phyloP scores from a whole-genome alignment of 768 basidiomycete genomes.

The Daedaleopsis nitida region DNA sequence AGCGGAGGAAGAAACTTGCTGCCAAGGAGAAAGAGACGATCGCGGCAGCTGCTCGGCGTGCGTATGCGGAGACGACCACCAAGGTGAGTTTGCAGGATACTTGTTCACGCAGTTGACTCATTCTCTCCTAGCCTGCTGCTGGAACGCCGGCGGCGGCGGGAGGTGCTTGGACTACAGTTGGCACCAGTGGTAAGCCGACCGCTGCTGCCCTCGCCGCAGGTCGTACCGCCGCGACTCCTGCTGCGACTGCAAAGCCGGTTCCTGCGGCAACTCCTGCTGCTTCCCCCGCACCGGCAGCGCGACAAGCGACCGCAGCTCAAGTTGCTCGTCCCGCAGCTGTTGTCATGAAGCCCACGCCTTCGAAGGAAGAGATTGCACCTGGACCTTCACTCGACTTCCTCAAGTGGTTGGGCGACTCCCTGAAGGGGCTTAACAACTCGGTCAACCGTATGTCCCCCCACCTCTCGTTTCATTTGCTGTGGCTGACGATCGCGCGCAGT shows the following conservation, averaged over 20 bases:
- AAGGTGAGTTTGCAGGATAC: constrained; percentile 49
- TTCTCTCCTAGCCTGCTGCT: constrained; percentile 16
- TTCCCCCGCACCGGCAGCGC: constrained; percentile 29
- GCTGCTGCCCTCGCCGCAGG: constrained; percentile 35
- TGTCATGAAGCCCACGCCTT: constrained; percentile 25
- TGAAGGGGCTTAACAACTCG: constrained; percentile 74
- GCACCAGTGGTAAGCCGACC: constrained; percentile 66
- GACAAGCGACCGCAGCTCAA: constrained; percentile 37
- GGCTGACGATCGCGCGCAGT: constrained; percentile 48
- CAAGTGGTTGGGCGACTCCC: constrained; percentile 83
- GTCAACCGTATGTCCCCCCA: constrained; percentile 58
- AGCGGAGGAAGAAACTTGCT: constrained; percentile 68
- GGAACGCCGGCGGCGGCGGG: constrained; percentile 33
- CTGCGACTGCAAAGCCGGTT: constrained; percentile 38
- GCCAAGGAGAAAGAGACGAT: constrained; percentile 60
- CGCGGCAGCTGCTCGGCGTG: constrained; percentile 61
- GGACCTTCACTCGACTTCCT: constrained; percentile 86
- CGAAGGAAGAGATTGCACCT: constrained; percentile 61
- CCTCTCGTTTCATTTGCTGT: constrained; percentile 21
- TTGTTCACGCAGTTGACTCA: constrained; percentile 9
- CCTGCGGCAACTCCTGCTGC: constrained; percentile 28
- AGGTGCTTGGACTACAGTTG: constrained; percentile 86
- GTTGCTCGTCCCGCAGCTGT: constrained; percentile 37
- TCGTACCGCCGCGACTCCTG: constrained; percentile 29
- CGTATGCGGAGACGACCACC: constrained; percentile 76